Evolutionary conservation across 805 yeast genomes (phyloP).

Genomic region (Ogataea naganishii): DNA sequence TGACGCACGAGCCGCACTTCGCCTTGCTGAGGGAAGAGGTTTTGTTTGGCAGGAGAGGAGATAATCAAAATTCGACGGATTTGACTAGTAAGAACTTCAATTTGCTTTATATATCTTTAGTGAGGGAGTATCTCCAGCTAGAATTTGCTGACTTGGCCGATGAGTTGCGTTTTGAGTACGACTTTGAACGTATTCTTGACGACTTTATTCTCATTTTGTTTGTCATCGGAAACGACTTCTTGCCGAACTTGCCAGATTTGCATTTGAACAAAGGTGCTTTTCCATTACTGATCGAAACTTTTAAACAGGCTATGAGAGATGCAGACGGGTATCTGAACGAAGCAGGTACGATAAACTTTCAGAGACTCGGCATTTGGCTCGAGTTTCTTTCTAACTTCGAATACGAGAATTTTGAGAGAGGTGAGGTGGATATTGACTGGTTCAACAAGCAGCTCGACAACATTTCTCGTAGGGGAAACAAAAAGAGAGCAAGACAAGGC

Average conservation of each 20-base stretch:
- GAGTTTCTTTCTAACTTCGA: constrained; percentile 73
- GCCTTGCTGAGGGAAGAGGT: constrained; percentile 94
- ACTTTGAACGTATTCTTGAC: constrained; percentile 84
- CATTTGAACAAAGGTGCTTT: constrained; percentile 94
- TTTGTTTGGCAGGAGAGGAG: constrained; percentile 53
- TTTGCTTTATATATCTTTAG: constrained; percentile 74
- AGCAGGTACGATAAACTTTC: constrained; percentile 70
- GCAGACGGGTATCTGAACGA: constrained; percentile 82
- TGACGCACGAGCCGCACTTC: constrained; percentile 93
- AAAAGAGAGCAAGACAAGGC: constrained; percentile 56
- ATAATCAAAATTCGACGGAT: constrained; percentile 24
- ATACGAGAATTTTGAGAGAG: constrained; percentile 74
- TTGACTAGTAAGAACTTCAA: constrained; percentile 75
- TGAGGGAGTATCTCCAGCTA: constrained; percentile 83
- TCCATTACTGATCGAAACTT: constrained; percentile 83
- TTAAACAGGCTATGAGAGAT: constrained; percentile 67
- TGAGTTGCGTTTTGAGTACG: constrained; percentile 55
- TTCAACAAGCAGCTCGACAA: constrained; percentile 78
- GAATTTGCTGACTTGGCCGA: constrained; percentile 72
- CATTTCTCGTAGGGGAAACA: constrained; percentile 65
- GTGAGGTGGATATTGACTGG: constrained; percentile 84
- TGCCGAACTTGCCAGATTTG: constrained; percentile 92
- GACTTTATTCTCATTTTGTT: constrained; percentile 89
- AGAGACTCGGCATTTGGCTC: constrained; percentile 67
- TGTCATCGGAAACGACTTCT: constrained; percentile 95